These are phyloP conservation scores for Hondaea fermentalgiana DNA, from an alignment of 108 stramenopile species.

Conservation along the genomic window DNA sequence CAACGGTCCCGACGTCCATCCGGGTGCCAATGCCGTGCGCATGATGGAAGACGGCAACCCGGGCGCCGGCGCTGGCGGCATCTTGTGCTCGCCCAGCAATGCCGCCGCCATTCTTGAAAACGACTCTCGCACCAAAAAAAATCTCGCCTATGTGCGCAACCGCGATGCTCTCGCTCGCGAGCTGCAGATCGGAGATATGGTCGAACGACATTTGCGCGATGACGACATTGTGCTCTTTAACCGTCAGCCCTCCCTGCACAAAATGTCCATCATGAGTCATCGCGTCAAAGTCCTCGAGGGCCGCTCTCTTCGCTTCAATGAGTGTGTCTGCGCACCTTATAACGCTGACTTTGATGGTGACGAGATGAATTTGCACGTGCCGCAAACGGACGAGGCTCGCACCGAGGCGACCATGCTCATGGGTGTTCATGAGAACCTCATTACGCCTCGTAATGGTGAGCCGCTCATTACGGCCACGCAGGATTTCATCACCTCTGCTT, in stretches of 20 bases:
- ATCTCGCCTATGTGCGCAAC: not conserved
- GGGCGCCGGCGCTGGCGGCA: not conserved
- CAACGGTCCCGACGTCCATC: slow-evolving; percentile 84
- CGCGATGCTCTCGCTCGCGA: slow-evolving; percentile 50
- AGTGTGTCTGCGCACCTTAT: slow-evolving; percentile 95
- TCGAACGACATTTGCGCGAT: slow-evolving; percentile 96
- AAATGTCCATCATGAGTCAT: slow-evolving; percentile 94
- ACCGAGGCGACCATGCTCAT: slow-evolving; percentile 86
- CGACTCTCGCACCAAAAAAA: slow-evolving; percentile 42
- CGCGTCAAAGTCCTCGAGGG: slow-evolving; percentile 83
- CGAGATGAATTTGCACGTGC: slow-evolving; percentile 99
- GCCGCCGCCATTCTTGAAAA: not conserved
- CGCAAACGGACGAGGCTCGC: slow-evolving; percentile 97
- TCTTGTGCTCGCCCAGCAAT: not conserved
- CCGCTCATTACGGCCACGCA: slow-evolving; percentile 90
- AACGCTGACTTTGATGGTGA: slow-evolving; percentile 99
- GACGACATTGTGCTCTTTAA: slow-evolving; percentile 96
- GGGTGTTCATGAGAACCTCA: slow-evolving; percentile 86
- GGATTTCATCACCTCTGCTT: slow-evolving; percentile 89
- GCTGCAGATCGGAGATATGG: slow-evolving; percentile 82
- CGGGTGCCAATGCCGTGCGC: slow-evolving; percentile 83
- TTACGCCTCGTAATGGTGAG: slow-evolving; percentile 93
- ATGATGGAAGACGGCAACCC: not conserved
- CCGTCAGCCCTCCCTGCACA: slow-evolving; percentile 97
- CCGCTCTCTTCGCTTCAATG: slow-evolving; percentile 96